Conservation (phyloP, 73 alveolate species). For the Symbiodinium pilosum region DNA sequence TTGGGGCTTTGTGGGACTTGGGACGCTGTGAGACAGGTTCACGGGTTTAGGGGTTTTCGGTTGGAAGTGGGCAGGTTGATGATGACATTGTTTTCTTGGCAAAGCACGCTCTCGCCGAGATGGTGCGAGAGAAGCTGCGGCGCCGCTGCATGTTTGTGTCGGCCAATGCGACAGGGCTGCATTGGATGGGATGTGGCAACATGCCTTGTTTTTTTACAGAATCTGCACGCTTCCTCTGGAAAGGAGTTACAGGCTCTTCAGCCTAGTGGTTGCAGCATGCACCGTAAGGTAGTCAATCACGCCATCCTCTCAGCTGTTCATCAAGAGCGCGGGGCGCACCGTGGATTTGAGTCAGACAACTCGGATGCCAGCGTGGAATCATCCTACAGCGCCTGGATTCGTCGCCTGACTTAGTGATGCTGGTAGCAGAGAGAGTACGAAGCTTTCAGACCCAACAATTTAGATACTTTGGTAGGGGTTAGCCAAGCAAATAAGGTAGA, state of each 20-base stretch:
- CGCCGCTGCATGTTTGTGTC: slow-evolving; percentile 33
- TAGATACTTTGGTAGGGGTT: too few relatives aligned
- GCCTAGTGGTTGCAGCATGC: too few relatives aligned
- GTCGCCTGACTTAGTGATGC: background rate
- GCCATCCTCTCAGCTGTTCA: slow-evolving; percentile 35
- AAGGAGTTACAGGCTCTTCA: too few relatives aligned
- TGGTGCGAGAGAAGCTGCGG: slow-evolving; percentile 38
- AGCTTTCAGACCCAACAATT: background rate
- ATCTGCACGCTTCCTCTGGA: too few relatives aligned
- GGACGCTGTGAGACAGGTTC: too few relatives aligned
- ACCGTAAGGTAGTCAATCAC: slow-evolving; percentile 24
- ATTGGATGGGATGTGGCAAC: background rate
- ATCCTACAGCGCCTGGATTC: background rate
- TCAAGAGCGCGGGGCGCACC: slow-evolving; percentile 43
- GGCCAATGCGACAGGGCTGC: slow-evolving; percentile 10
- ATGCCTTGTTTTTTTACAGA: too few relatives aligned
- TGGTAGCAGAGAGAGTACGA: background rate
- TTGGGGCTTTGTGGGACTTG: too few relatives aligned
- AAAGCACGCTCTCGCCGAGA: slow-evolving; percentile 23
- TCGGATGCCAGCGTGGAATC: background rate
- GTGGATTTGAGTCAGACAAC: slow-evolving; percentile 22
- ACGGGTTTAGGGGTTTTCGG: too few relatives aligned
- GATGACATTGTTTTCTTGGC: slow-evolving; percentile 33
- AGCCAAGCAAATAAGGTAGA: too few relatives aligned
- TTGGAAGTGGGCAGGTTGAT: too few relatives aligned